phyloP scores from a whole-genome alignment of 352 stramenopile species.

The Phytophthora quininea region DNA sequence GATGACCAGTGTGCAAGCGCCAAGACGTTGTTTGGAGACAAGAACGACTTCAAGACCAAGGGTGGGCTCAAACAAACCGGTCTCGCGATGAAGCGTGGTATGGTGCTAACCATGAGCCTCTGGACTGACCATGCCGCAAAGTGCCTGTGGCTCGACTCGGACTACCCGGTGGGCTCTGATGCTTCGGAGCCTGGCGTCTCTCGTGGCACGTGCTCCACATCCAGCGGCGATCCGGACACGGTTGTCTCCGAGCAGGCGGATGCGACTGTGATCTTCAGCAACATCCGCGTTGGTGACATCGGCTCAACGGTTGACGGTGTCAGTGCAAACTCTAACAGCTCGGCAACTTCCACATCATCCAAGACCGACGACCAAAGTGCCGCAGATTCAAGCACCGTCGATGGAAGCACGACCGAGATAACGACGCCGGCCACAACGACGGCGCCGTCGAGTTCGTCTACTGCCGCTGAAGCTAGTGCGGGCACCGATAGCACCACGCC shows the following conservation, averaged over 20 bases:
- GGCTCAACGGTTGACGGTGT: constrained; percentile 42
- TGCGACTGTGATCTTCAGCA: constrained; percentile 54
- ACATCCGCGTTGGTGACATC: constrained; percentile 55
- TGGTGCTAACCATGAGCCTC: constrained; percentile 72
- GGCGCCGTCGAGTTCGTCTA: not conserved
- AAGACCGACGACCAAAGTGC: constrained; percentile 11
- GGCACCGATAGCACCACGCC: not conserved
- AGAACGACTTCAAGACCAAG: constrained; percentile 50
- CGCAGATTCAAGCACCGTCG: no score
- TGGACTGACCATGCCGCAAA: constrained; percentile 64
- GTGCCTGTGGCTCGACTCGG: constrained; percentile 68
- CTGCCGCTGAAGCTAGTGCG: not conserved
- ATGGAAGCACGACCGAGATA: no score
- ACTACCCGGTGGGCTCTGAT: constrained; percentile 44
- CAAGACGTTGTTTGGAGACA: constrained; percentile 29
- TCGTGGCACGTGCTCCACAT: constrained; percentile 55
- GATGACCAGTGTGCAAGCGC: not conserved
- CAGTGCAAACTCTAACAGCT: not conserved
- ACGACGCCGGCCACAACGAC: not conserved
- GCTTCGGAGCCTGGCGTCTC: constrained; percentile 44
- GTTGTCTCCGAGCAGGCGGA: constrained; percentile 48
- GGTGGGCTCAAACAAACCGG: constrained; percentile 45
- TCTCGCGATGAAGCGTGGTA: constrained; percentile 46
- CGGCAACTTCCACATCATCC: not conserved
- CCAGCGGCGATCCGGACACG: constrained; percentile 39